These are phyloP conservation scores for Colletotrichum cuscutae DNA, from an alignment of 2,329 filamentous ascomycete genomes.

Conservation along the genomic window DNA sequence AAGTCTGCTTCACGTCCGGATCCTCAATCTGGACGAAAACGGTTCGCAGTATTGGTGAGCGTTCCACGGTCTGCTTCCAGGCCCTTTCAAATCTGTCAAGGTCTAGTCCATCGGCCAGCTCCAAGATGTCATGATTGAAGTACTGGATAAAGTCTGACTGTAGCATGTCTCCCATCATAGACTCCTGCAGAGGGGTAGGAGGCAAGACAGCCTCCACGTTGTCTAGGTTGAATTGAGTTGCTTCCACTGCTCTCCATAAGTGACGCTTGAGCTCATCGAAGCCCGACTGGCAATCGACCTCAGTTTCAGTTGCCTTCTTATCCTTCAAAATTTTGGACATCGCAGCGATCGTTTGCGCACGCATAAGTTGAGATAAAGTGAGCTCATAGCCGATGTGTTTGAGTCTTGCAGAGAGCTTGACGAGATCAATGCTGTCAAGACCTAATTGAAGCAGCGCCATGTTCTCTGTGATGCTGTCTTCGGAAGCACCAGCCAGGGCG, in stretches of 20 bases:
- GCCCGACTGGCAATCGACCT: slow-evolving; percentile 35
- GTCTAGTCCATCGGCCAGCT: slow-evolving; percentile 66
- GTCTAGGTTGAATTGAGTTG: slow-evolving; percentile 45
- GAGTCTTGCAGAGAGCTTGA: slow-evolving; percentile 82
- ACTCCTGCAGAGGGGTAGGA: slow-evolving; percentile 85
- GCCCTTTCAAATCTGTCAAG: slow-evolving; percentile 66
- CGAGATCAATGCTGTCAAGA: slow-evolving; percentile 91
- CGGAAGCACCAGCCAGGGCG: slow-evolving; percentile 64
- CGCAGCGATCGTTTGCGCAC: slow-evolving; percentile 71
- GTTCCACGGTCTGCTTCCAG: slow-evolving; percentile 68
- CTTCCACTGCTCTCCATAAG: slow-evolving; percentile 51
- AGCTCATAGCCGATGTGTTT: slow-evolving; percentile 69
- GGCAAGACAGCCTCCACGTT: slow-evolving; percentile 73
- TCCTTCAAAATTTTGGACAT: slow-evolving; percentile 56
- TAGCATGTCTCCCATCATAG: slow-evolving; percentile 85
- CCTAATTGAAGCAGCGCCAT: slow-evolving; percentile 84
- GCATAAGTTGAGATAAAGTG: slow-evolving; percentile 82
- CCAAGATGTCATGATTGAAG: slow-evolving; percentile 85
- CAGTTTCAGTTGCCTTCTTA: not conserved
- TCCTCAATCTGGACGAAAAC: slow-evolving; percentile 75
- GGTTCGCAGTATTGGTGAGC: slow-evolving; percentile 79
- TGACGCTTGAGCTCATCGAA: slow-evolving; percentile 40
- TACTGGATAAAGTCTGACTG: slow-evolving; percentile 79
- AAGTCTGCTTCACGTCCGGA: slow-evolving; percentile 61
- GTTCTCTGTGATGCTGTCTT: slow-evolving; percentile 61